Evolutionary conservation across 2,329 filamentous ascomycete genomes (phyloP).

Genomic region (Fusarium longipes): DNA sequence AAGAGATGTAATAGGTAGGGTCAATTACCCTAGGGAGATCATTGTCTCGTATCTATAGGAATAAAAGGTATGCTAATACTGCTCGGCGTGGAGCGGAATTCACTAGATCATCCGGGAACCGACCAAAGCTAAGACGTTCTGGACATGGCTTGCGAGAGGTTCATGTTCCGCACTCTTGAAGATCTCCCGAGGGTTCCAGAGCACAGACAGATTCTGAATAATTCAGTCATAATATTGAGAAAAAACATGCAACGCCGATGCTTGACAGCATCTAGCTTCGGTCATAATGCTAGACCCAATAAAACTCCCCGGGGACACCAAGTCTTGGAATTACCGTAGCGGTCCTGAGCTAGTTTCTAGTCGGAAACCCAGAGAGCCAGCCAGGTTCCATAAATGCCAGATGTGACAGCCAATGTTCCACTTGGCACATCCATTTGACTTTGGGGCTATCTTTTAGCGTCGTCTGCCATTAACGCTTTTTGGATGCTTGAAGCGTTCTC

Average conservation of each 20-base stretch:
- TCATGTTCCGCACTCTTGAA: not conserved
- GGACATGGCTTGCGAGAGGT: not conserved
- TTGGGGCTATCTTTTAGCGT: not conserved
- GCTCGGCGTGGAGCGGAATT: not conserved
- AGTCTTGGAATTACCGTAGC: not conserved
- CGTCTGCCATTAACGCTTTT: not conserved
- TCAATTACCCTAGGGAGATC: not conserved
- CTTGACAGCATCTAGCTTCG: not conserved
- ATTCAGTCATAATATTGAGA: not conserved
- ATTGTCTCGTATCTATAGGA: not conserved
- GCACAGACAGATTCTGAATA: not conserved
- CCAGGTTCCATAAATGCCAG: not conserved
- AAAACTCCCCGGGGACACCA: too few relatives aligned
- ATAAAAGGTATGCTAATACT: not conserved
- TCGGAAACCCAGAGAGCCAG: too few relatives aligned
- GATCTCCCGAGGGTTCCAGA: not conserved
- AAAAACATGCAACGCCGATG: not conserved
- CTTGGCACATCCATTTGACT: constrained; percentile 9
- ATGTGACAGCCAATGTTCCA: not conserved
- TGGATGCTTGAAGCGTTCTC: not conserved
- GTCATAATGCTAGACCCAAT: not conserved
- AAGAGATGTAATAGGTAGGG: not conserved
- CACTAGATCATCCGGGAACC: not conserved
- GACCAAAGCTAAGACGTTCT: not conserved
- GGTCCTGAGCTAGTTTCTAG: not conserved